Percentiles rank a stretch among this genome's conserved stretches.
These are phyloP conservation scores for Cicer chorassanicum DNA, from an alignment of 306 rosid genomes.

Conservation along the genomic window DNA sequence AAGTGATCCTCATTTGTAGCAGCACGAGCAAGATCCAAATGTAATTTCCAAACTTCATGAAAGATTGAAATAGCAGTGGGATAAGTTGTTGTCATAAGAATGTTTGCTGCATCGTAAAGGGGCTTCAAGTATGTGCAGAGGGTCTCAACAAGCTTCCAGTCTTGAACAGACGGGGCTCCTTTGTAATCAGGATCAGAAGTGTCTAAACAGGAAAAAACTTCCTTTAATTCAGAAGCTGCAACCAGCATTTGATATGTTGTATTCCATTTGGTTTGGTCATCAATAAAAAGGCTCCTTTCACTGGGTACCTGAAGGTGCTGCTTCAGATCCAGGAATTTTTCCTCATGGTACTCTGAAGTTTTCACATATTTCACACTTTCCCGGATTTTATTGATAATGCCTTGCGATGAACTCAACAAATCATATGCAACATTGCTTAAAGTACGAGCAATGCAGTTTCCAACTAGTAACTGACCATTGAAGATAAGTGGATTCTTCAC, in stretches of 20 bases:
- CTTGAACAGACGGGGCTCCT: constrained; percentile 74
- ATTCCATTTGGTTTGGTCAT: constrained; percentile 81
- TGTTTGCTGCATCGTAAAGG: constrained; percentile 71
- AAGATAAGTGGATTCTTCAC: constrained; percentile 80
- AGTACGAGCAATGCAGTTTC: constrained; percentile 80
- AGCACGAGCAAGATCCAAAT: constrained; percentile 70
- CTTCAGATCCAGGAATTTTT: constrained; percentile 76
- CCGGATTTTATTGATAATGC: constrained; percentile 63
- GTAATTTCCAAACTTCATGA: constrained; percentile 90
- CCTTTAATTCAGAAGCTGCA: constrained; percentile 78
- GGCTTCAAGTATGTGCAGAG: constrained; percentile 75
- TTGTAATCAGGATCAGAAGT: constrained; percentile 85
- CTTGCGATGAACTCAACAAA: constrained; percentile 60
- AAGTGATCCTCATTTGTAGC: constrained; percentile 67
- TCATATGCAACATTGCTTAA: constrained; percentile 69
- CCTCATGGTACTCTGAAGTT: constrained; percentile 82
- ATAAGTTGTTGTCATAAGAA: constrained; percentile 63
- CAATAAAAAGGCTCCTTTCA: constrained; percentile 71
- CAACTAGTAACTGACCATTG: constrained; percentile 74
- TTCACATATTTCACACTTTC: constrained; percentile 85
- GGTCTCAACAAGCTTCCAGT: constrained; percentile 83
- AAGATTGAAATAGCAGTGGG: constrained; percentile 74
- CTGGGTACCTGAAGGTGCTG: constrained; percentile 89
- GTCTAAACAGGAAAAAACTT: constrained; percentile 85
- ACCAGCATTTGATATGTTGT: constrained; percentile 84